Evolutionary conservation across 192 early-diverging fungal species (phyloP).

Genomic region (Cetraspora pellucida): DNA sequence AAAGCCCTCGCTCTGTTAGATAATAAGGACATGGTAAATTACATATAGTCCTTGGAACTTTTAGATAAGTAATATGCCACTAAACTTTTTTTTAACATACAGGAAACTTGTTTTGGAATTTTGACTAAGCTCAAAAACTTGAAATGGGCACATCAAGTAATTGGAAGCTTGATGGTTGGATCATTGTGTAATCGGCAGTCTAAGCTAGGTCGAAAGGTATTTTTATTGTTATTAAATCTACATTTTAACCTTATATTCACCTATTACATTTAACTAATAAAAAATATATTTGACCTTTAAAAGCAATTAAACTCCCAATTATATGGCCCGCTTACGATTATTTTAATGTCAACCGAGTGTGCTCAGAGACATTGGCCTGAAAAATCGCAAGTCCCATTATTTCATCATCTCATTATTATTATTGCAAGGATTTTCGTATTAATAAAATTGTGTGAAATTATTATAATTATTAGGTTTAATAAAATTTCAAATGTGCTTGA

Average conservation of each 20-base stretch:
- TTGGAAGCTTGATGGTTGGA: neutral
- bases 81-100: neutral
- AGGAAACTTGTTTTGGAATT: neutral
- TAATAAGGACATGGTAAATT: neutral
- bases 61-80: neutral
- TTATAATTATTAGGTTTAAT: neutral
- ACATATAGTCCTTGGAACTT: neutral
- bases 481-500: neutral
- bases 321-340: constrained; percentile 6
- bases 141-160: constrained; percentile 5
- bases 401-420: neutral
- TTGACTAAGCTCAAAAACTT: neutral
- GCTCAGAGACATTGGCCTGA: neutral
- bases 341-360: constrained; percentile 5
- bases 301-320: constrained; percentile 1
- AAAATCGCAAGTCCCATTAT: neutral
- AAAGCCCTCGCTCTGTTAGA: neutral
- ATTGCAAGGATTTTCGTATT: neutral
- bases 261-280: neutral
- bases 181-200: constrained; percentile 6
- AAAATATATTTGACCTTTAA: neutral
- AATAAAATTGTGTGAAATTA: neutral
- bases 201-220: neutral
- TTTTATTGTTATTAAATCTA: neutral
- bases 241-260: neutral